Base-by-base conservation (phyloP, 1,284 basidiomycete genomes). In the Rugosomyces carneus region DNA sequence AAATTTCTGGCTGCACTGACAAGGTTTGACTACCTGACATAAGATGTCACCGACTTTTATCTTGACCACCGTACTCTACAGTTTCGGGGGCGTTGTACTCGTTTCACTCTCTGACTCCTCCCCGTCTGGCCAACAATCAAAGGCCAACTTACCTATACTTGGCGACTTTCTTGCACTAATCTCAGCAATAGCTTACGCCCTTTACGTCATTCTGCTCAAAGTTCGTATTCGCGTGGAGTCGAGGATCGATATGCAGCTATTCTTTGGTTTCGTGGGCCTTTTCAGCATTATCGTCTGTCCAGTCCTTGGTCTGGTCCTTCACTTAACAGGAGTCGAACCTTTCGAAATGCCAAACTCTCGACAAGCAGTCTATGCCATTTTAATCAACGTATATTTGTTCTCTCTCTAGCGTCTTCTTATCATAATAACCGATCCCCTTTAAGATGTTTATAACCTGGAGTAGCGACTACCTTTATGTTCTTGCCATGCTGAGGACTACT, bases 401-500 rank as follows among this genome's bases (percentile, higher is more conserved):
- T 24, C 5, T 38, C 19, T 50, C n/a, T n/a, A n/a, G n/a, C n/a
- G n/a, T n/a, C n/a, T n/a, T n/a, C n/a, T n/a, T n/a, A n/a, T n/a
- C n/a, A n/a, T n/a, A n/a, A n/a, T n/a, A n/a, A n/a, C n/a, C n/a
- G n/a, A n/a, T n/a, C n/a, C n/a, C n/a, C n/a, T n/a, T n/a, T n/a
- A n/a, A 89, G 87, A 95, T 93, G 90, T 69, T 70, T 35, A 90
- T 95, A 59, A 93, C 91, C 0, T 67, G 89, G 23, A 82, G 79
- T 3, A 89, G 85, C 52, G 92, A 95, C 65, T 94, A 87, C 60
- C 66, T 94, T 42, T 94, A 93, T 63, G 84, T 93, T 24, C 61
- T 88, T 6, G 91, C 95, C 4, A 97, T 98, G 93, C 79, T 99
- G 52, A 97, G 96, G 72, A 97, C 94, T 2, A 95, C 93, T 2